These are phyloP conservation scores for Ambrosiella xylebori DNA, from an alignment of 2,329 filamentous ascomycete genomes.

Conservation along the genomic window DNA sequence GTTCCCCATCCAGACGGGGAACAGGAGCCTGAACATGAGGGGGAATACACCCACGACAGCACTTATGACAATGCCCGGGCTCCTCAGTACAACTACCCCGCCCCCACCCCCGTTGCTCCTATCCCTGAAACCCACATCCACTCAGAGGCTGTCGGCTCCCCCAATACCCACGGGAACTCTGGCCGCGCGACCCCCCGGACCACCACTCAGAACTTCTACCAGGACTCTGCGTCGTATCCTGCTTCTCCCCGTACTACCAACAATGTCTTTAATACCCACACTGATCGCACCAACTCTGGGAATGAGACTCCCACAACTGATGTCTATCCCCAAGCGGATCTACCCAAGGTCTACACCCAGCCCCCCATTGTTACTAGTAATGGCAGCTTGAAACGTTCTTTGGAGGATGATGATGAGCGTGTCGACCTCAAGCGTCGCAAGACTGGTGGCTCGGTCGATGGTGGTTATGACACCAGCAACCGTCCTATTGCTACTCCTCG, in stretches of 20 bases:
- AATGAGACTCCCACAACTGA: slow-evolving; percentile 52
- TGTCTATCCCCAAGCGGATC: slow-evolving; percentile 48
- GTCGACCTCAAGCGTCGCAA: slow-evolving; percentile 64
- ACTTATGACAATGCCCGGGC: slow-evolving; percentile 54
- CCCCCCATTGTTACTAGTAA: slow-evolving; percentile 52
- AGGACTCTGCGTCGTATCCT: slow-evolving; percentile 49
- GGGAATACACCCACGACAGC: slow-evolving; percentile 71
- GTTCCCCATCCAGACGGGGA: slow-evolving; percentile 22
- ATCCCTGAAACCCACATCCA: slow-evolving; percentile 63
- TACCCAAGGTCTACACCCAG: slow-evolving; percentile 46
- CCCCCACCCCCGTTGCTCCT: slow-evolving; percentile 46
- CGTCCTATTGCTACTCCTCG: slow-evolving; percentile 28
- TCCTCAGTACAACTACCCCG: slow-evolving; percentile 58
- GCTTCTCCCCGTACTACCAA: slow-evolving; percentile 68
- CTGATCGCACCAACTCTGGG: slow-evolving; percentile 45
- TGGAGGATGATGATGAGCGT: slow-evolving; percentile 39
- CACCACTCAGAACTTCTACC: slow-evolving; percentile 52
- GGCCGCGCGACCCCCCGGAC: slow-evolving; percentile 77
- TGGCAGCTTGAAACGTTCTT: slow-evolving; percentile 30
- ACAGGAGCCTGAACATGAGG: slow-evolving; percentile 53
- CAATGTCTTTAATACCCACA: slow-evolving; percentile 76
- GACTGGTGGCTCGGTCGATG: slow-evolving; percentile 43
- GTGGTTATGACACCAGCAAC: slow-evolving; percentile 32
- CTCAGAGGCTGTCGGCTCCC: slow-evolving; percentile 69
- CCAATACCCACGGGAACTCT: slow-evolving; percentile 33